Percentiles rank a stretch among this genome's conserved stretches.
Evolutionary conservation across 805 yeast species (phyloP).

Genomic region (Sungouiozyma intestinalis): DNA sequence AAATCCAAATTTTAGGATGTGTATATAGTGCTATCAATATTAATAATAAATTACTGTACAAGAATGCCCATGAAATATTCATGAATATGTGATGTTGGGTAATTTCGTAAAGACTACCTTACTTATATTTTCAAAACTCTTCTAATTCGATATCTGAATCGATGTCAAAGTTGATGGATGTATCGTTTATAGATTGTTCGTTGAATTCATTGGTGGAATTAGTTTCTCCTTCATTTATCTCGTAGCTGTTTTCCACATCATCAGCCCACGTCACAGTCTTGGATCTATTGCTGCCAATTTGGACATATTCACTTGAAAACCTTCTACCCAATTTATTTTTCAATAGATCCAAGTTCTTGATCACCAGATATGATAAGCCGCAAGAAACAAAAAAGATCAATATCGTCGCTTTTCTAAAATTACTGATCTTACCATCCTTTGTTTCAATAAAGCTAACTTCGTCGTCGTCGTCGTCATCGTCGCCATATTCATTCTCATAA

Average conservation of each 20-base stretch:
- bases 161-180: background rate
- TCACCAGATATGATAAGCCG: slow-evolving; percentile 3
- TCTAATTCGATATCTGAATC: background rate
- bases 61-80: too few species aligned
- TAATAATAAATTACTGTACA: too few species aligned
- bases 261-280: slow-evolving; percentile 33
- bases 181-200: slow-evolving; percentile 7
- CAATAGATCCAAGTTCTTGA: slow-evolving; percentile 7
- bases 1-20: background rate
- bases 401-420: slow-evolving; percentile 2
- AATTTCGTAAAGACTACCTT: too few species aligned
- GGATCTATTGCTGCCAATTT: slow-evolving; percentile 8
- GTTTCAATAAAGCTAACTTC: slow-evolving; percentile 4
- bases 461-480: slow-evolving; percentile 7
- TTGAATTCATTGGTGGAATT: background rate
- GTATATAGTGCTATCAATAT: background rate
- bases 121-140: background rate
- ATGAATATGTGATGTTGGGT: too few species aligned
- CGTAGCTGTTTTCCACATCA: slow-evolving; percentile 18
- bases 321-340: slow-evolving; percentile 5
- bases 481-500: slow-evolving; percentile 25
- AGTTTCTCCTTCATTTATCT: slow-evolving; percentile 17
- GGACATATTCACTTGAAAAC: slow-evolving; percentile 5
- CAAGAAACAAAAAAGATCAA: slow-evolving; percentile 4
- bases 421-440: slow-evolving; percentile 4